These are phyloP conservation scores for Colletotrichum sp. DNA, from an alignment of 2,329 filamentous ascomycete species.

Conservation along the genomic window DNA sequence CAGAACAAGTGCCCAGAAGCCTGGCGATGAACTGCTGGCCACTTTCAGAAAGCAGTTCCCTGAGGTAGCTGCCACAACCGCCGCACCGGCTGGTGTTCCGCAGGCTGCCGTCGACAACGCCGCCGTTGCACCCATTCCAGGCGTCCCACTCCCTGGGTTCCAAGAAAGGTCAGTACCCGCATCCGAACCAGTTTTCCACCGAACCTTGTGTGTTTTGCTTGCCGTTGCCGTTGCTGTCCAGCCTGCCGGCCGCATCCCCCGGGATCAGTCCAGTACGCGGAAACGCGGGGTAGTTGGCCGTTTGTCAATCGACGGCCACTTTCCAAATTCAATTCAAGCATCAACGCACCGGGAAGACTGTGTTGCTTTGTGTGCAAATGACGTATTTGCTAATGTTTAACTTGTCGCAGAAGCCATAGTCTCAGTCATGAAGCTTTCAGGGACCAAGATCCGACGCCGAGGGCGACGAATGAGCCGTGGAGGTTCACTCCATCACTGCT, in stretches of 20 bases:
- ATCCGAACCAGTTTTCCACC: background rate
- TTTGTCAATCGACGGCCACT: background rate
- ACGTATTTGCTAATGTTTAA: slow-evolving; percentile 16
- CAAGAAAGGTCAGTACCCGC: slow-evolving; percentile 18
- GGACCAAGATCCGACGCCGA: slow-evolving; percentile 83
- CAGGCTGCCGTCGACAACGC: slow-evolving; percentile 34
- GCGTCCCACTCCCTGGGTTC: slow-evolving; percentile 6
- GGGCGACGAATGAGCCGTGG: slow-evolving; percentile 81
- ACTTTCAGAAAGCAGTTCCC: slow-evolving; percentile 86
- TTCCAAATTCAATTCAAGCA: background rate
- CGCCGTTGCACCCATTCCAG: slow-evolving; percentile 1
- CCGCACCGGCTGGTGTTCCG: slow-evolving; percentile 43
- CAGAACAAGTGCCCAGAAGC: slow-evolving; percentile 83
- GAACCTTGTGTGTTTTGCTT: background rate
- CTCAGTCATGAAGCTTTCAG: slow-evolving; percentile 51
- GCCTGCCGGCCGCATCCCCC: background rate
- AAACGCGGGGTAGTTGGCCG: slow-evolving; percentile 9
- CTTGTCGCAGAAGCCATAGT: slow-evolving; percentile 48
- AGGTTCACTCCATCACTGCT: slow-evolving; percentile 88
- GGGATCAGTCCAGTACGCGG: slow-evolving; percentile 1
- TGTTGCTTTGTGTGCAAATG: background rate
- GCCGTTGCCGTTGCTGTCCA: background rate
- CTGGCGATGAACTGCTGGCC: slow-evolving; percentile 81
- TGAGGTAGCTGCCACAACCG: slow-evolving; percentile 65
- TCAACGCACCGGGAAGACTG: background rate